phyloP scores from a whole-genome alignment of 345 rosid genomes.

The Pugionium dolabratum region DNA sequence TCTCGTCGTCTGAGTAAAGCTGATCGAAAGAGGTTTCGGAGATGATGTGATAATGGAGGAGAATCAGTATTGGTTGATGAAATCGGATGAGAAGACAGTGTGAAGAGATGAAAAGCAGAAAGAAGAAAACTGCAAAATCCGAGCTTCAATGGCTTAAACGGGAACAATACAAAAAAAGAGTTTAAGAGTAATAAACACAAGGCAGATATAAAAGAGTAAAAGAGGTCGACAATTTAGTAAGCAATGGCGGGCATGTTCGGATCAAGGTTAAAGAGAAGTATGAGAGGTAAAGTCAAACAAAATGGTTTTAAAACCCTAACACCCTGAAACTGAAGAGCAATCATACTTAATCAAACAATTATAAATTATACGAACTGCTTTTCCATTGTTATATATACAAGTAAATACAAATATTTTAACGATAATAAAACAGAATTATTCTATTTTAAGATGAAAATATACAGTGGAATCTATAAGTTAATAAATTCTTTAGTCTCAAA shows the following conservation, averaged over 20 bases:
- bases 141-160: conserved; percentile 30
- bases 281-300: not conserved
- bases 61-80: conserved; percentile 29
- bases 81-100: conserved; percentile 17
- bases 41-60: conserved; percentile 10
- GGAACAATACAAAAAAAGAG: conserved; percentile 4
- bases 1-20: conserved; percentile 31
- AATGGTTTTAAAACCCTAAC: conserved; percentile 16
- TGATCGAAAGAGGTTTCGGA: conserved; percentile 16
- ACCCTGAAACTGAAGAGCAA: too few species aligned
- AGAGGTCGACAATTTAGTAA: not conserved
- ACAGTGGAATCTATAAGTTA: too few species aligned
- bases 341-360: too few species aligned
- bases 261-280: not conserved
- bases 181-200: conserved; percentile 1
- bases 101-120: not conserved
- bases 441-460: too few species aligned
- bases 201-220: not conserved
- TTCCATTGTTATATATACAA: too few species aligned
- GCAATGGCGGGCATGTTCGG: not conserved
- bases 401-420: too few species aligned
- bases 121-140: conserved; percentile 39
- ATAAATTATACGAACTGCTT: too few species aligned
- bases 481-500: too few species aligned
- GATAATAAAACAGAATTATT: too few species aligned